Conservation (phyloP, 768 basidiomycete species). For the Polyporus arcularius region DNA sequence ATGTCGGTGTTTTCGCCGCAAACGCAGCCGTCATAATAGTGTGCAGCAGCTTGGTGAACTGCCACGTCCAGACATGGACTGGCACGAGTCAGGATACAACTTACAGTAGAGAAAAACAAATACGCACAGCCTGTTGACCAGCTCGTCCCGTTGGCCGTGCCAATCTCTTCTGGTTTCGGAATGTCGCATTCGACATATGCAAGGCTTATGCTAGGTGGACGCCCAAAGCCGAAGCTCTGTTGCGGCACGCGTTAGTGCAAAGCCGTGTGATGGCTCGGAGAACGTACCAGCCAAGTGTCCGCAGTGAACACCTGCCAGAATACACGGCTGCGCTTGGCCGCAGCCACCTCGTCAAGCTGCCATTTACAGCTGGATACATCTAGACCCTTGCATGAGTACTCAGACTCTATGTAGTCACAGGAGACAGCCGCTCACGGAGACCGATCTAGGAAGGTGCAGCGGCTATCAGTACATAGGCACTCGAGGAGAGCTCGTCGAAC, state of each 20-base stretch:
- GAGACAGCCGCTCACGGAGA: slow-evolving; percentile 13
- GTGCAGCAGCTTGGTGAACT: slow-evolving; percentile 55
- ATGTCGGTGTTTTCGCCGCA: slow-evolving; percentile 40
- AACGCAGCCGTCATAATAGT: slow-evolving; percentile 51
- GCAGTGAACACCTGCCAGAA: slow-evolving; percentile 69
- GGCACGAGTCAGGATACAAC: background rate
- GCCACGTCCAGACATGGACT: slow-evolving; percentile 62
- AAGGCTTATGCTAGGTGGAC: slow-evolving; percentile 56
- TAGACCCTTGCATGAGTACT: slow-evolving; percentile 22
- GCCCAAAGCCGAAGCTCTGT: slow-evolving; percentile 63
- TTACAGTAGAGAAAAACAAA: background rate
- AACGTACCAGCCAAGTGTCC: slow-evolving; percentile 60
- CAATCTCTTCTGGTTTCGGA: slow-evolving; percentile 41
- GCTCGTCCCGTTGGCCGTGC: slow-evolving; percentile 31
- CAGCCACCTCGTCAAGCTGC: slow-evolving; percentile 51
- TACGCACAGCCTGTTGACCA: slow-evolving; percentile 45
- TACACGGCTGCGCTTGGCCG: slow-evolving; percentile 52
- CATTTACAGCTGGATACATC: slow-evolving; percentile 64
- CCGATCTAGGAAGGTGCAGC: slow-evolving; percentile 6
- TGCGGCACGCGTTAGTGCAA: background rate
- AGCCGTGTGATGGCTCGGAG: background rate
- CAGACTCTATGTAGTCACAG: no score
- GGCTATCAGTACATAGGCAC: background rate
- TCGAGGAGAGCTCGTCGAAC: background rate
- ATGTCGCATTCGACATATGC: slow-evolving; percentile 56